Percentiles rank a stretch among this genome's conserved stretches.
Conservation (phyloP, 2,329 filamentous ascomycete species). For the Penicillium sp. region DNA sequence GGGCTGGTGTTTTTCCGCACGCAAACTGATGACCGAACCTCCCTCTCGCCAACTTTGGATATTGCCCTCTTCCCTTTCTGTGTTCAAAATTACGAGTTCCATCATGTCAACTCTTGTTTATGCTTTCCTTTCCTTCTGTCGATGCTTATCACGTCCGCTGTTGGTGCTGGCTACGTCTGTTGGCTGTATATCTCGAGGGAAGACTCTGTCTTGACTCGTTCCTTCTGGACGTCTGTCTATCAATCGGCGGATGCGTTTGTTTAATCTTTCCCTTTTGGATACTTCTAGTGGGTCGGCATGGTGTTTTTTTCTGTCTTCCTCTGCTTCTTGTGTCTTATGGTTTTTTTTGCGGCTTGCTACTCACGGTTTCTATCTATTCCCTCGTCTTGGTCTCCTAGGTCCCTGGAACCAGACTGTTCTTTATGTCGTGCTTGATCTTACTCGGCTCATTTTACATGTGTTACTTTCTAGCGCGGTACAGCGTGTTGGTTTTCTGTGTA, state of each 20-base stretch:
- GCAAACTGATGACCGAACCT: conserved; percentile 3
- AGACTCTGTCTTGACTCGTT: conserved; percentile 6
- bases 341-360: conserved; percentile 25
- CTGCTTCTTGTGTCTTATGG: conserved; percentile 21
- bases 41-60: conserved; percentile 13
- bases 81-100: conserved; percentile 35
- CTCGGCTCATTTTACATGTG: conserved; percentile 11
- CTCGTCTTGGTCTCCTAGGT: conserved; percentile 11
- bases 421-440: conserved; percentile 9
- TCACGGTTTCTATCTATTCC: conserved; percentile 23
- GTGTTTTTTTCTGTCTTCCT: conserved; percentile 17
- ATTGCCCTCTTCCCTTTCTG: conserved; percentile 21
- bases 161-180: conserved; percentile 2
- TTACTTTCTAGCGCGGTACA: conserved; percentile 19
- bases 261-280: conserved; percentile 15
- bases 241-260: conserved; percentile 17
- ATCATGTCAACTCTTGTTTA: conserved; percentile 27
- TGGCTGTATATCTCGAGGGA: conserved; percentile 6
- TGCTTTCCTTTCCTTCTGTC: conserved; percentile 22
- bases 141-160: conserved; percentile 17
- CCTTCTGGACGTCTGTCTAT: conserved; percentile 12
- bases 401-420: conserved; percentile 8
- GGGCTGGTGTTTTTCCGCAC: conserved; percentile 17
- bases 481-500: conserved; percentile 10
- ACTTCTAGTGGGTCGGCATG: conserved; percentile 19